Percentiles rank a stretch among this genome's conserved stretches.
Evolutionary conservation across 306 rosid genomes (phyloP).

Genomic region (Pyrus pyrifolia): DNA sequence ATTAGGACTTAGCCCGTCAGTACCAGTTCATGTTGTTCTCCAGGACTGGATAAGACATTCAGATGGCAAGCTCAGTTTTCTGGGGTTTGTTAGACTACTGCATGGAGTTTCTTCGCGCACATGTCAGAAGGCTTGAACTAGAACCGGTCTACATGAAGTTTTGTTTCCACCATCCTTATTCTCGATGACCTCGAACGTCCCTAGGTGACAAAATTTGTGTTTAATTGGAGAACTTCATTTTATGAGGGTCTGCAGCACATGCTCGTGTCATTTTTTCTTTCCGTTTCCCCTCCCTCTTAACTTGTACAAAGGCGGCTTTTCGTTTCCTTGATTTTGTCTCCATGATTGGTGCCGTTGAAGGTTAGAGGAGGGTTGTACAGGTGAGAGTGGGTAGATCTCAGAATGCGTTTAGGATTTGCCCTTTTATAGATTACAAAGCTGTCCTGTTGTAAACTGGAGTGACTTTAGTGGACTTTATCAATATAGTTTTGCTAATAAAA

Average conservation of each 20-base stretch:
- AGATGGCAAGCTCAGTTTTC: slow-evolving; percentile 82
- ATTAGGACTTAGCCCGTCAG: slow-evolving; percentile 74
- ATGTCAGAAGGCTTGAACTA: slow-evolving; percentile 51
- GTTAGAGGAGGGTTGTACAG: slow-evolving; percentile 60
- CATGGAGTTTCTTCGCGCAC: slow-evolving; percentile 61
- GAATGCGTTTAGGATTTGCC: slow-evolving; percentile 30
- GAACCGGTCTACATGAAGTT: slow-evolving; percentile 2
- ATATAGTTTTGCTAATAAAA: slow-evolving; percentile 24
- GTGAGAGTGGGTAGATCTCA: slow-evolving; percentile 37
- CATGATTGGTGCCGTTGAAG: slow-evolving; percentile 35
- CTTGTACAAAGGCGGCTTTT: slow-evolving; percentile 8
- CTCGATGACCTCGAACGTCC: slow-evolving; percentile 18
- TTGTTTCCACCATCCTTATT: slow-evolving; percentile 13
- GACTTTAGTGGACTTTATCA: slow-evolving; percentile 28
- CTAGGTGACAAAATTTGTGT: slow-evolving; percentile 20
- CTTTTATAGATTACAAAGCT: slow-evolving; percentile 16
- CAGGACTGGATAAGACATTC: slow-evolving; percentile 90
- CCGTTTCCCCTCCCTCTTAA: neutral
- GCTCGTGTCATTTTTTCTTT: slow-evolving; percentile 8
- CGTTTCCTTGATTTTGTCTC: neutral
- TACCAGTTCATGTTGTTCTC: slow-evolving; percentile 81
- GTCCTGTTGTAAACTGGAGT: slow-evolving; percentile 10
- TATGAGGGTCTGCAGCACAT: slow-evolving; percentile 24
- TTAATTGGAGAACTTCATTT: slow-evolving; percentile 15
- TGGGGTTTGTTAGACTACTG: slow-evolving; percentile 75